These are phyloP conservation scores for Ligustrum vulgare DNA, from an alignment of 257 asterid species.

Conservation along the genomic window DNA sequence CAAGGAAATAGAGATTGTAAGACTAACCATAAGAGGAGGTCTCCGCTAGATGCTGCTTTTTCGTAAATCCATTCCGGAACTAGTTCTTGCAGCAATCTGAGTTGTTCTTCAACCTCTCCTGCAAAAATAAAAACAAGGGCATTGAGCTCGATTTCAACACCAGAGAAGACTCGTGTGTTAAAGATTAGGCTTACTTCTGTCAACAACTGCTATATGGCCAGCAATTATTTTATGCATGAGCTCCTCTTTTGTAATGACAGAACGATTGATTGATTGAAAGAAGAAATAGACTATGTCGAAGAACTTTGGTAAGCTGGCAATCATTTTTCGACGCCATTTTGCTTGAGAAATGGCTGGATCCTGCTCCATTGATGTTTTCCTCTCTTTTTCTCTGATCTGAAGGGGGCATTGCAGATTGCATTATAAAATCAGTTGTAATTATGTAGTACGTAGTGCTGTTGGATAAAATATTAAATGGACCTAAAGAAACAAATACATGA, in stretches of 20 bases:
- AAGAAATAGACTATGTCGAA: constrained; percentile 64
- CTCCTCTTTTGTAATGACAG: constrained; percentile 71
- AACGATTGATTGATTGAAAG: constrained; percentile 63
- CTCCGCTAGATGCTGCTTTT: constrained; percentile 58
- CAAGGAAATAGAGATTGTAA: neutral
- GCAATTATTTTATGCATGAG: constrained; percentile 50
- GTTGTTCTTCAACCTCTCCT: constrained; percentile 77
- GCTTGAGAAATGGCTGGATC: constrained; percentile 92
- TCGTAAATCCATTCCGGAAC: constrained; percentile 91
- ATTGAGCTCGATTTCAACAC: constrained; percentile 8
- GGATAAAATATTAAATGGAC: neutral
- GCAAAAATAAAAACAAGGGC: constrained; percentile 22
- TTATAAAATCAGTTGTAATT: neutral
- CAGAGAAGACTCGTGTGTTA: neutral
- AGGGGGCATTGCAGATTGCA: neutral
- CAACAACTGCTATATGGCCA: constrained; percentile 45
- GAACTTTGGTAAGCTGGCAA: constrained; percentile 63
- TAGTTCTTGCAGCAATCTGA: constrained; percentile 65
- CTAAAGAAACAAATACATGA: neutral
- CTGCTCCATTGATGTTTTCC: constrained; percentile 45
- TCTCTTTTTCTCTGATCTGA: constrained; percentile 76
- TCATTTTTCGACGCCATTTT: constrained; percentile 59
- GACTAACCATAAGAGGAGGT: constrained; percentile 63
- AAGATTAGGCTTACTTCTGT: constrained; percentile 49
- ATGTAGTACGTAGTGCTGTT: neutral